A percentile compares a stretch with the other conserved stretches of the same genome.
phyloP scores from a whole-genome alignment of 1,284 basidiomycete species.

The Spongispora temasekensis region DNA sequence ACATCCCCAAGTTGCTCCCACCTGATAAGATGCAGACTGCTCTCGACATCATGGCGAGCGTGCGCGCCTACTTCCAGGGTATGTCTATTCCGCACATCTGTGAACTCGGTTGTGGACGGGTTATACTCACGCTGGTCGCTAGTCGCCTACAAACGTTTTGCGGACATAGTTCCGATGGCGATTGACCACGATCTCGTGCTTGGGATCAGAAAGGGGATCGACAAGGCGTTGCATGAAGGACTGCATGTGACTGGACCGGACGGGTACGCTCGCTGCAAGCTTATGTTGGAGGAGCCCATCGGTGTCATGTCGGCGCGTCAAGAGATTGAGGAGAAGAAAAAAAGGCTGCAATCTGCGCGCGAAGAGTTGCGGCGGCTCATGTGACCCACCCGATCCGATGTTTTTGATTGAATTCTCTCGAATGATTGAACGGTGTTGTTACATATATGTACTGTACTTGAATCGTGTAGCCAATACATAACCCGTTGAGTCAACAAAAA shows the following conservation, averaged over 20 bases:
- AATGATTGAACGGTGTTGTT: no score
- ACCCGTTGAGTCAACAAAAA: no score
- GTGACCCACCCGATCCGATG: no score
- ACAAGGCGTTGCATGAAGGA: conserved; percentile 48
- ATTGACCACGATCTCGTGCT: conserved; percentile 64
- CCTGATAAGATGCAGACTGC: conserved; percentile 61
- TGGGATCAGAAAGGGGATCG: conserved; percentile 43
- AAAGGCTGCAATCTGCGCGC: conserved; percentile 52
- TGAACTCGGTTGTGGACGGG: no score
- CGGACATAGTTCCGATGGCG: conserved; percentile 61
- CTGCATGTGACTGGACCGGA: conserved; percentile 38
- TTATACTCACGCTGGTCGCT: no score
- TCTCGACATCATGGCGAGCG: conserved; percentile 67
- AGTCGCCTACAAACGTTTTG: conserved; percentile 73
- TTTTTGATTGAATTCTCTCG: no score
- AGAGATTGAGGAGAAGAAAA: conserved; percentile 53
- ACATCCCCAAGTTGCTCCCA: conserved; percentile 55
- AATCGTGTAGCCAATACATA: no score
- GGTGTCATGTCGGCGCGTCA: conserved; percentile 47
- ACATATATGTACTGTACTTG: no score
- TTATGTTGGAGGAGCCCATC: conserved; percentile 56
- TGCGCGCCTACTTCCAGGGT: conserved; percentile 76
- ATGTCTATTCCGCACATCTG: no score
- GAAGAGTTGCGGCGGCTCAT: conserved; percentile 42
- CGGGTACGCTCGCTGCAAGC: conserved; percentile 39